phyloP scores from a whole-genome alignment of 148 eudicot species.

The Arbutus unedo region DNA sequence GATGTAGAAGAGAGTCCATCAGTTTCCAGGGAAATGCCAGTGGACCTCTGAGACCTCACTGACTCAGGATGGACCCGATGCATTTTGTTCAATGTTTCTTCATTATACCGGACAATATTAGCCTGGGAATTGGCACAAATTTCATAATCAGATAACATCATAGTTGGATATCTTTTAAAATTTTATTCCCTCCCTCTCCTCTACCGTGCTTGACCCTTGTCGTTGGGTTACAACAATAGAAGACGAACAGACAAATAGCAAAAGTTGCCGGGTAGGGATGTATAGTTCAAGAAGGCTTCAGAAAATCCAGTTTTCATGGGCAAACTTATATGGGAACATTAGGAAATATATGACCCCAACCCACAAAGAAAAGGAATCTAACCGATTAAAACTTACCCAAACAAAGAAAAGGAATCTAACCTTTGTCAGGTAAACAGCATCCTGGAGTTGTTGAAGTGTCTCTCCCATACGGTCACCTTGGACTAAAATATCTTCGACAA shows the following conservation, averaged over 20 bases:
- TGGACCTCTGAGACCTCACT: constrained; percentile 33
- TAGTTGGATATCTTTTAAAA: neutral
- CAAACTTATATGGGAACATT: neutral
- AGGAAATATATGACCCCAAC: neutral
- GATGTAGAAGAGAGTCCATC: constrained; percentile 26
- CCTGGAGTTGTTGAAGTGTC: constrained; percentile 86
- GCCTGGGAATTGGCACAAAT: constrained; percentile 52
- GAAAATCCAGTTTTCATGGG: neutral
- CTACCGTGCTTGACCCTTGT: neutral
- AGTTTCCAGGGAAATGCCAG: constrained; percentile 24
- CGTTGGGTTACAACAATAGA: neutral
- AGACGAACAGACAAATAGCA: neutral
- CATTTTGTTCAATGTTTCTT: constrained; percentile 69
- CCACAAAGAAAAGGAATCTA: neutral
- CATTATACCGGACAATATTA: constrained; percentile 80
- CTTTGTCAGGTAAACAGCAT: constrained; percentile 94
- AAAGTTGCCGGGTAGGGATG: neutral
- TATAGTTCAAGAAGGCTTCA: constrained; percentile 2
- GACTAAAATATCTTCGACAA: constrained; percentile 74
- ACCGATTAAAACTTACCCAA: neutral
- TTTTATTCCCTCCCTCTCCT: neutral
- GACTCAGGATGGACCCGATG: constrained; percentile 37
- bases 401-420: constrained; percentile 26
- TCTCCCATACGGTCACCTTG: constrained; percentile 80
- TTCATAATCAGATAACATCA: neutral